Evolutionary conservation across 2,329 filamentous ascomycete species (phyloP).

Genomic region (Aspergillus costaricaensis): DNA sequence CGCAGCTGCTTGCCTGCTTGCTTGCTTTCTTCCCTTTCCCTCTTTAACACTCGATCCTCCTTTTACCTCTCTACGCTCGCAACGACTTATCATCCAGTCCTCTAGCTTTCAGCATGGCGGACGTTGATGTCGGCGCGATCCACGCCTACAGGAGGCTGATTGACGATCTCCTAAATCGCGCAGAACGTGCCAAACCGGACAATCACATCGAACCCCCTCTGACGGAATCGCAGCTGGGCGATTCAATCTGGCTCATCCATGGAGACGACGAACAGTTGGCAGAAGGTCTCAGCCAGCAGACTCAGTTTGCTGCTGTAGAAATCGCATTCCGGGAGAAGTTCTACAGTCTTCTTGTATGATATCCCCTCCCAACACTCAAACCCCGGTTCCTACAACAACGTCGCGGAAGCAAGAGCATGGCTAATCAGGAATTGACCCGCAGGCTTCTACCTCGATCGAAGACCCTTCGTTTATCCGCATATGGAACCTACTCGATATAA

Average conservation of each 20-base stretch:
- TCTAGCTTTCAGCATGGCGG: slow-evolving; percentile 32
- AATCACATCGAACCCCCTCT: slow-evolving; percentile 72
- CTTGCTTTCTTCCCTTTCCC: slow-evolving; percentile 5
- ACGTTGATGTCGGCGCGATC: slow-evolving; percentile 36
- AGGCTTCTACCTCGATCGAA: slow-evolving; percentile 76
- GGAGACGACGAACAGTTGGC: slow-evolving; percentile 22
- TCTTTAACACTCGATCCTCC: slow-evolving; percentile 11
- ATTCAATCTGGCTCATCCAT: slow-evolving; percentile 43
- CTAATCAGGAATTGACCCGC: slow-evolving; percentile 17
- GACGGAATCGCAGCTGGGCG: slow-evolving; percentile 62
- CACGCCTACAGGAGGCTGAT: slow-evolving; percentile 57
- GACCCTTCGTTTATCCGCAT: slow-evolving; percentile 76
- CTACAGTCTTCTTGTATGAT: slow-evolving; percentile 72
- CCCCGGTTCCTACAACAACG: background rate
- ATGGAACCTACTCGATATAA: slow-evolving; percentile 91
- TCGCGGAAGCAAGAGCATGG: background rate
- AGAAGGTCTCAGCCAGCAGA: slow-evolving; percentile 54
- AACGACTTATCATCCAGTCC: background rate
- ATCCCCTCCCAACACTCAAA: slow-evolving; percentile 3
- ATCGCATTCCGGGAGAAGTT: slow-evolving; percentile 81
- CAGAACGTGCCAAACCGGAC: slow-evolving; percentile 60
- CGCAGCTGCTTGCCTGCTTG: slow-evolving; percentile 21
- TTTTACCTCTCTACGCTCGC: slow-evolving; percentile 4
- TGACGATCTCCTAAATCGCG: slow-evolving; percentile 59
- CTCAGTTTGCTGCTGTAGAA: slow-evolving; percentile 70